Conservation (phyloP, 768 basidiomycete genomes). For the Neoboletus subvelutipes region DNA sequence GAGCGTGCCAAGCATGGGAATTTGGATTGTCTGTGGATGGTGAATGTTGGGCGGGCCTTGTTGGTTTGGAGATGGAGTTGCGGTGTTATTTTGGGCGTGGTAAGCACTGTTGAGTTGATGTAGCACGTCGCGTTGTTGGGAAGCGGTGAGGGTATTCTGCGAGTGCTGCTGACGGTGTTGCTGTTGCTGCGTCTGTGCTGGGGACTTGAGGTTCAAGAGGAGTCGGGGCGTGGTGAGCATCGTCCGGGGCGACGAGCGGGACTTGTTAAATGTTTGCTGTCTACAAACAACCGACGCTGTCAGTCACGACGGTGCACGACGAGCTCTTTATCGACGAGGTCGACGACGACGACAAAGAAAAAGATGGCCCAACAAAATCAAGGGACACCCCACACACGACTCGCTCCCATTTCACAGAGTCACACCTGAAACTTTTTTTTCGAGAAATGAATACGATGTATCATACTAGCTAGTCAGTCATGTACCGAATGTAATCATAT, state of each 20-base stretch:
- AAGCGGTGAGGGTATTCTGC: constrained; percentile 27
- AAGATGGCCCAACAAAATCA: constrained; percentile 11
- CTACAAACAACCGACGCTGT: constrained; percentile 34
- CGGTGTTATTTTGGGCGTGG: constrained; percentile 27
- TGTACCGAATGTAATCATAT: background rate
- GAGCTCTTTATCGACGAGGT: constrained; percentile 8
- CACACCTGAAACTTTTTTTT: background rate
- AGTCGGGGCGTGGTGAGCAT: constrained; percentile 37
- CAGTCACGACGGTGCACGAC: constrained; percentile 9
- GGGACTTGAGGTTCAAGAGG: constrained; percentile 33
- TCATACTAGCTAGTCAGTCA: too few relatives aligned
- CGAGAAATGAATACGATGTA: too few relatives aligned
- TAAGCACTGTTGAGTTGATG: constrained; percentile 31
- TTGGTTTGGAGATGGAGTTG: constrained; percentile 8
- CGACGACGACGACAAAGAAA: constrained; percentile 11
- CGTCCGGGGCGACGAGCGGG: constrained; percentile 21
- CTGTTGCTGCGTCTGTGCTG: constrained; percentile 21
- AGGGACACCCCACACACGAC: background rate
- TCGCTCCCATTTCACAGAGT: constrained; percentile 5
- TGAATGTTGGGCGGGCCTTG: constrained; percentile 34
- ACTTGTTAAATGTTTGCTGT: constrained; percentile 28
- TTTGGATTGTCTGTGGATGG: constrained; percentile 45
- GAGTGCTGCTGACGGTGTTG: constrained; percentile 27
- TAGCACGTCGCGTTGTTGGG: constrained; percentile 31
- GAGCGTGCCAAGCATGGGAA: constrained; percentile 73